Base-by-base conservation (phyloP, 306 rosid species). In the Comarum palustre region DNA sequence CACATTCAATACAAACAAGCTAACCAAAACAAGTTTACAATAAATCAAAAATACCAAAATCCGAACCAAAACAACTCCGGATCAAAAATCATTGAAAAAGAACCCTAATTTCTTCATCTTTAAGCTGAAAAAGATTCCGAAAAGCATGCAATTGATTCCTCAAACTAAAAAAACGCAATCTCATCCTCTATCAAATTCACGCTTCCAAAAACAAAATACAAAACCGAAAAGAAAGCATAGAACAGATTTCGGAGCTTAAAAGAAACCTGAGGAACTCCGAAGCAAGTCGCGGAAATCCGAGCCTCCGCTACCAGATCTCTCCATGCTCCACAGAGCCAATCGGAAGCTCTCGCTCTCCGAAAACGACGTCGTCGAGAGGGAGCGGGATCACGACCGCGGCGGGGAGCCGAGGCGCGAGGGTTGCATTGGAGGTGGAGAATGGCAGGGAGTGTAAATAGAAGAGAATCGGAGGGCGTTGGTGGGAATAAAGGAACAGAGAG, bases 291-390 rank as follows among this genome's bases (percentile, higher is more conserved):
- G 39, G 61, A 61, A 61, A 68, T 79, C 83, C 11, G 38, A 6
- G 60, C 75, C 66, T n/a, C 32, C 52, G 54, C 70, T 58, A 6
- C 54, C 75, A 61, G 83, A 79, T 79, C 83, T 74, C 72, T 79
- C 79, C 83, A 79, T 79, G 11, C 6, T 6, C 8, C 5, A 36
- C 39, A 36, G 39, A 36, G 39, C 39, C 39, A 36, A 36, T 36
- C 39, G 39, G 39, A 61, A 48, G 29, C 61, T 58, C 38, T 25
- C 8, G 57, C 43, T 58, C 66, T 39, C 16, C 31, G 34, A 71
- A 69, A 72, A 57, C 67, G 20, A 27, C 31, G 67, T 6, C 57
- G 67, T 72, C 25, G 2, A 10, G 29, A 6, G 19, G 6, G 22
- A 6, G 52, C 39, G 27, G 66, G 75, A 72, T 58, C 75, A 42